A percentile compares a stretch with the other conserved stretches of the same genome.
These are phyloP conservation scores for Pleurotus pulmonarius DNA, from an alignment of 768 basidiomycete genomes.

Conservation along the genomic window DNA sequence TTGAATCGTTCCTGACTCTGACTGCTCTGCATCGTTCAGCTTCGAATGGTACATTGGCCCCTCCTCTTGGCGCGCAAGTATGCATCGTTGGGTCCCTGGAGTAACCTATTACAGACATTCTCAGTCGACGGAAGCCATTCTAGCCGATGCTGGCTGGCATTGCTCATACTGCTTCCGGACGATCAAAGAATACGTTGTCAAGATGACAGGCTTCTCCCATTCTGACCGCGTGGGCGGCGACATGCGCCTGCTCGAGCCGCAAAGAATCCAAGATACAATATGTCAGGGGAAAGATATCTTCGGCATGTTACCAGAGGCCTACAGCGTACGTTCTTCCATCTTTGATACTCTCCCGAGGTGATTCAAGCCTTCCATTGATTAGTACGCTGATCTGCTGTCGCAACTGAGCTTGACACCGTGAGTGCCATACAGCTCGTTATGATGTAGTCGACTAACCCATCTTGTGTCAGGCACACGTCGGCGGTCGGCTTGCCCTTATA, in stretches of 20 bases:
- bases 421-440: conserved; percentile 14
- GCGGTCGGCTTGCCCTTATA: conserved; percentile 52
- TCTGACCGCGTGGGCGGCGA: conserved; percentile 54
- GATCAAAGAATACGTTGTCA: conserved; percentile 52
- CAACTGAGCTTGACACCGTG: conserved; percentile 52
- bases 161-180: conserved; percentile 66
- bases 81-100: conserved; percentile 39
- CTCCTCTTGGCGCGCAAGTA: conserved; percentile 54
- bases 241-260: conserved; percentile 41
- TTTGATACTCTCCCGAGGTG: not conserved
- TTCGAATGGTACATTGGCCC: conserved; percentile 57
- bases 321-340: conserved; percentile 35
- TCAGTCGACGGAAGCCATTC: conserved; percentile 39
- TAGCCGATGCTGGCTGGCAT: conserved; percentile 68
- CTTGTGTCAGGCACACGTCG: conserved; percentile 28
- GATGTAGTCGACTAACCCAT: not conserved
- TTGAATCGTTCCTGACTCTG: not conserved
- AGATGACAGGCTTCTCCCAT: conserved; percentile 62
- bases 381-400: conserved; percentile 51
- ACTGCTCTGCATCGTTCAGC: conserved; percentile 19
- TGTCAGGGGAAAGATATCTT: conserved; percentile 62
- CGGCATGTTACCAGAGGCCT: conserved; percentile 63
- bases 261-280: conserved; percentile 52
- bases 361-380: not conserved
- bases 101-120: conserved; percentile 44